Conservation (phyloP, 1,139 yeast genomes). For the Lodderomyces metapsilosis region DNA sequence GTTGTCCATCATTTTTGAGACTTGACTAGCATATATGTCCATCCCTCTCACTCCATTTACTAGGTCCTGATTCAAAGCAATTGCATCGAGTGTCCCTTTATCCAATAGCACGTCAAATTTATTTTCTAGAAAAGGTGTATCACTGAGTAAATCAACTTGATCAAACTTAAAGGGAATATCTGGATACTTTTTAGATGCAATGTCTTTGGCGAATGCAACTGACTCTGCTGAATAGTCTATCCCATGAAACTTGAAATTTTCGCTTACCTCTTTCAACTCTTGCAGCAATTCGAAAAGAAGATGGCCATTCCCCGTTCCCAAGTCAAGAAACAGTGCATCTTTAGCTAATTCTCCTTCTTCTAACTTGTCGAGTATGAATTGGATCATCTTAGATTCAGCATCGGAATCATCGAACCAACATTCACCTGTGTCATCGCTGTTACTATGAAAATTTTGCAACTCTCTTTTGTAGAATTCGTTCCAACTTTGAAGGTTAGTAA, state of each 20-base stretch:
- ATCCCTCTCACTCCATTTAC: slow-evolving; percentile 51
- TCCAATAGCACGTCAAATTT: slow-evolving; percentile 75
- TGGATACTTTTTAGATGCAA: slow-evolving; percentile 44
- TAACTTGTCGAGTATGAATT: slow-evolving; percentile 47
- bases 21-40: slow-evolving; percentile 62
- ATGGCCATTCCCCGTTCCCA: slow-evolving; percentile 97
- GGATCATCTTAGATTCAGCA: slow-evolving; percentile 81
- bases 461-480: slow-evolving; percentile 79
- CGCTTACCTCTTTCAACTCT: slow-evolving; percentile 40
- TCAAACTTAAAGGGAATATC: slow-evolving; percentile 40
- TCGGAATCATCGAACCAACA: slow-evolving; percentile 94
- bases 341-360: slow-evolving; percentile 24
- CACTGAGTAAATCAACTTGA: slow-evolving; percentile 45
- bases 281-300: slow-evolving; percentile 66
- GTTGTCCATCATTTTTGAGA: slow-evolving; percentile 52
- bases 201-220: slow-evolving; percentile 64
- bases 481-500: slow-evolving; percentile 52
- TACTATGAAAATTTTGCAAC: slow-evolving; percentile 62
- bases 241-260: slow-evolving; percentile 54
- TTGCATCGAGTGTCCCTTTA: slow-evolving; percentile 96
- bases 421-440: slow-evolving; percentile 87
- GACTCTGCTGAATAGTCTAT: slow-evolving; percentile 85
- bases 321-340: slow-evolving; percentile 56
- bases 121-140: slow-evolving; percentile 35
- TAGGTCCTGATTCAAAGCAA: slow-evolving; percentile 71